Conservation (phyloP, 2,329 filamentous ascomycete species). For the Calonectria hawksworthii region DNA sequence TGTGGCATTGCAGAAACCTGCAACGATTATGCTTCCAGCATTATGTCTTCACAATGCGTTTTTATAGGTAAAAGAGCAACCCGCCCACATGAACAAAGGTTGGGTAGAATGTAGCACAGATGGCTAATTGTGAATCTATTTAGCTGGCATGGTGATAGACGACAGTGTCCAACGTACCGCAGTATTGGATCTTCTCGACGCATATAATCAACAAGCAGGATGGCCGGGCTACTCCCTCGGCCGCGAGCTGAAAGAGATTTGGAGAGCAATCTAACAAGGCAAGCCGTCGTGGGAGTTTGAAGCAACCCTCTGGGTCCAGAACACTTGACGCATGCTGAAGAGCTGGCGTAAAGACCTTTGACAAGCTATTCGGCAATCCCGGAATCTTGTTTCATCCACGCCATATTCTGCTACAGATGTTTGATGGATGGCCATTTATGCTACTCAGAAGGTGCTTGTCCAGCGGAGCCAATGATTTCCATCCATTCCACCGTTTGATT, state of each 20-base stretch:
- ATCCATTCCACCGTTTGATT: neutral
- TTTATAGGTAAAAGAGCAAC: conserved; percentile 35
- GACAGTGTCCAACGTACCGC: neutral
- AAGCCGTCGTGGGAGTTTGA: no score
- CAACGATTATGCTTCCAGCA: conserved; percentile 53
- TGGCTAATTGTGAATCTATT: no score
- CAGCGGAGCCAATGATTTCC: neutral
- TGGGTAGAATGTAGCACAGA: neutral
- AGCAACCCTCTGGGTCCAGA: no score
- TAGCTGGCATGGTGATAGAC: neutral
- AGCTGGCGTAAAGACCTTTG: neutral
- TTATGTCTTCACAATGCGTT: conserved; percentile 58
- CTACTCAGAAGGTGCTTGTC: neutral
- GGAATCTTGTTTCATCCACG: no score
- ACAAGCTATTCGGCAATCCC: no score
- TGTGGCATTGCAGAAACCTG: conserved; percentile 63
- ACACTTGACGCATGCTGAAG: no score
- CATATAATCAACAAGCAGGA: neutral
- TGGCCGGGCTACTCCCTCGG: neutral
- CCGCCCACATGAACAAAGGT: neutral
- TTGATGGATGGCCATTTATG: neutral
- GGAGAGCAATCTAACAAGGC: neutral
- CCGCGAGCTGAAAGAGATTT: neutral
- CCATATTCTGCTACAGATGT: neutral
- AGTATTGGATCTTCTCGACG: neutral